Percentiles rank a stretch among this genome's conserved stretches.
These are phyloP conservation scores for Carallia pectinifolia DNA, from an alignment of 345 rosid species.

Conservation along the genomic window DNA sequence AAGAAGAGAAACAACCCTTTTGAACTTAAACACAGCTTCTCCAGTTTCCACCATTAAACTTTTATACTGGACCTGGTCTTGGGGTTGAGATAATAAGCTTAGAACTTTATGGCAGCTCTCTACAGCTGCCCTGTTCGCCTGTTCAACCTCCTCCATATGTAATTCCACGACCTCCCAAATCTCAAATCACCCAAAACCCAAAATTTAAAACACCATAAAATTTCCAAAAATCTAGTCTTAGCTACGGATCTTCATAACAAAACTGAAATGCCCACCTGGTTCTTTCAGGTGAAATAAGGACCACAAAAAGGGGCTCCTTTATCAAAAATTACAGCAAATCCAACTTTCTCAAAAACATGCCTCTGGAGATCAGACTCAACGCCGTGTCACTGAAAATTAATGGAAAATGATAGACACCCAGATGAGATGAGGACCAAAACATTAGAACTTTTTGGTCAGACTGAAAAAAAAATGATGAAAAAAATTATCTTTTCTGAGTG, in stretches of 20 bases:
- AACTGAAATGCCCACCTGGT: slow-evolving; percentile 23
- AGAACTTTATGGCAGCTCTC: slow-evolving; percentile 86
- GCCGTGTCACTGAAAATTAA: neutral
- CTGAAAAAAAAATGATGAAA: slow-evolving; percentile 3
- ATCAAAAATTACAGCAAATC: slow-evolving; percentile 7
- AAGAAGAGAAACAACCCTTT: slow-evolving; percentile 74
- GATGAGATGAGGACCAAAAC: neutral
- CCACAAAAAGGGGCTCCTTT: neutral
- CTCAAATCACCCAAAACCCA: slow-evolving; percentile 27
- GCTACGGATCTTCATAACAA: slow-evolving; percentile 15
- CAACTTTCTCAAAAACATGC: neutral
- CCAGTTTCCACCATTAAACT: slow-evolving; percentile 67
- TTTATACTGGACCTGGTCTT: slow-evolving; percentile 56
- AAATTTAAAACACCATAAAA: slow-evolving; percentile 16
- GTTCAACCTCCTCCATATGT: slow-evolving; percentile 87
- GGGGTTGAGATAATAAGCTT: slow-evolving; percentile 52
- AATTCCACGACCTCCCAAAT: slow-evolving; percentile 16
- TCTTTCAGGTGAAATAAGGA: slow-evolving; percentile 25
- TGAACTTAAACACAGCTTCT: slow-evolving; percentile 87
- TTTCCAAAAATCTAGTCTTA: slow-evolving; percentile 15
- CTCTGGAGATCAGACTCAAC: neutral
- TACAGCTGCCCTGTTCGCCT: slow-evolving; percentile 78
- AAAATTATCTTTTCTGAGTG: neutral
- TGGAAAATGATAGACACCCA: slow-evolving; percentile 3
- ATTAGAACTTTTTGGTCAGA: neutral